Conservation (phyloP, 139 green algal genomes). For the Chlamydomonas sp. region DNA sequence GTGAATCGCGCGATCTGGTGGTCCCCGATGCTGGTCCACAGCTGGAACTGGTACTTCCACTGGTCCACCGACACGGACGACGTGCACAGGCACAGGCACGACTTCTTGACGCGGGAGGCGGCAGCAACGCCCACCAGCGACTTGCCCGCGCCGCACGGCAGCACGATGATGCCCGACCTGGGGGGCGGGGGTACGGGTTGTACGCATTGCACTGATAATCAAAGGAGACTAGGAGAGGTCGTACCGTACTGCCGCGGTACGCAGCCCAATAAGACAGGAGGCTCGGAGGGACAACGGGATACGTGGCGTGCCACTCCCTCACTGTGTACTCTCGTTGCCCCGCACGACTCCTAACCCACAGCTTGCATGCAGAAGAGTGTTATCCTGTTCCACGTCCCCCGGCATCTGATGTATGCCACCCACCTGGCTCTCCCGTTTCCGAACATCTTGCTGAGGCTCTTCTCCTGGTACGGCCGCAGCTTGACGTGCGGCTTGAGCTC, state of each 20-base stretch:
- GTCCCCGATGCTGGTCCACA: conserved; percentile 92
- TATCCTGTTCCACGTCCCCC: not conserved
- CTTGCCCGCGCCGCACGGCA: conserved; percentile 98
- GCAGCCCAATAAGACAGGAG: no score
- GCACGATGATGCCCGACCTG: conserved; percentile 95
- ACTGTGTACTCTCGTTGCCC: not conserved
- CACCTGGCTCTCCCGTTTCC: conserved; percentile 91
- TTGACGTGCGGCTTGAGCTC: conserved; percentile 94
- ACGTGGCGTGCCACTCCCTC: not conserved
- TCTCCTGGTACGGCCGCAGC: conserved; percentile 94
- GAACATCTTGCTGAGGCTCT: conserved; percentile 99
- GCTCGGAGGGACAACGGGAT: no score
- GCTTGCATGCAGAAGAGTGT: not conserved
- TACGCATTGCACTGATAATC: no score
- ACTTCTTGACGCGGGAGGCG: conserved; percentile 89
- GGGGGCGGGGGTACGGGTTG: conserved; percentile 1
- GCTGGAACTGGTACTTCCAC: conserved; percentile 97
- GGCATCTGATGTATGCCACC: not conserved
- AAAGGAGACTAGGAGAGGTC: not conserved
- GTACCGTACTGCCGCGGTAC: no score
- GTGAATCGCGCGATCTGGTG: conserved; percentile 91
- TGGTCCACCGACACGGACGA: conserved; percentile 92
- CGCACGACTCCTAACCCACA: not conserved
- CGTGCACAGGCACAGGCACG: conserved; percentile 88
- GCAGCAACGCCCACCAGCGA: conserved; percentile 92